Percentiles rank a stretch among this genome's conserved stretches.
phyloP scores from a whole-genome alignment of 345 rosid genomes.

The Clausena lansium region DNA sequence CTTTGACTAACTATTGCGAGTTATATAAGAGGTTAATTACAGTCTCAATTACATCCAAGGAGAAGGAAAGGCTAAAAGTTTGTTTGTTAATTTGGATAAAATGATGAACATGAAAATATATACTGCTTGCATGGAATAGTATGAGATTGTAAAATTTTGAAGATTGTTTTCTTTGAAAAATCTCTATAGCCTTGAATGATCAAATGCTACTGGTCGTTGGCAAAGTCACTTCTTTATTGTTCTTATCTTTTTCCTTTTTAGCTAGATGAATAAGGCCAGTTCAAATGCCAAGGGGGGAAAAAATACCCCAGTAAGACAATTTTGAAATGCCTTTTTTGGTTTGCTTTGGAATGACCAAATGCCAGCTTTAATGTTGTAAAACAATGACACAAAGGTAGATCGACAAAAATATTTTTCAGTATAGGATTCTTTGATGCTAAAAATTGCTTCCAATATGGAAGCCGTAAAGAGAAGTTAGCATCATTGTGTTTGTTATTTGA shows the following conservation, averaged over 20 bases:
- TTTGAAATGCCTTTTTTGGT: constrained; percentile 22
- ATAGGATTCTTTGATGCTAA: constrained; percentile 31
- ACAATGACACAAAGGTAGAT: neutral
- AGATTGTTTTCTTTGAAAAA: no score
- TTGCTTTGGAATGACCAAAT: constrained; percentile 29
- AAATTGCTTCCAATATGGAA: constrained; percentile 34
- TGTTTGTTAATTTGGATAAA: no score
- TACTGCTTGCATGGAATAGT: no score
- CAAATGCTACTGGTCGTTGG: neutral
- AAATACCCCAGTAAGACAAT: constrained; percentile 6
- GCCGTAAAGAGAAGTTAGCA: constrained; percentile 27
- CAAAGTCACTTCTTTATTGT: neutral
- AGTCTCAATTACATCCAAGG: no score
- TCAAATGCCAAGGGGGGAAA: constrained; percentile 20
- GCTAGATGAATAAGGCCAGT: neutral
- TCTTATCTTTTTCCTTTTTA: neutral
- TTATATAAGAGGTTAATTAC: no score
- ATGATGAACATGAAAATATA: no score
- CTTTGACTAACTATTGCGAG: no score
- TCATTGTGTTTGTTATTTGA: constrained; percentile 25
- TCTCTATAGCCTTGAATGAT: neutral
- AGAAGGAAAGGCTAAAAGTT: no score
- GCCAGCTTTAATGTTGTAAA: constrained; percentile 26
- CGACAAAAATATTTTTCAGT: constrained; percentile 9
- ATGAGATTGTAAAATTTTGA: neutral